A percentile compares a stretch with the other conserved stretches of the same genome.
Conservation (phyloP, 2,329 filamentous ascomycete species). For the Fusarium pseudograminearum region DNA sequence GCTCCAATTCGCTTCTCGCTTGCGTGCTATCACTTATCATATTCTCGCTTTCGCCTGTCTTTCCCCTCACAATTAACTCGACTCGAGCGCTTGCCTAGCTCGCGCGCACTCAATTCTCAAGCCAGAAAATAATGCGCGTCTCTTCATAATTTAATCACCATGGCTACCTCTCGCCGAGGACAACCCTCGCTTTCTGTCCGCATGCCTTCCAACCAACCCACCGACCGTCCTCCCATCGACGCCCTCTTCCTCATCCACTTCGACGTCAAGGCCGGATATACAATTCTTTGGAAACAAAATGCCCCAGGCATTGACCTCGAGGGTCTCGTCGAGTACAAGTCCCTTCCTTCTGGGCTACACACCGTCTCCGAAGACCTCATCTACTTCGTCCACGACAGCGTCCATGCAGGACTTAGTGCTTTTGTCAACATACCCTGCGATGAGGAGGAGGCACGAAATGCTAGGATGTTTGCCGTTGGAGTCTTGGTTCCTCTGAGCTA, state of each 20-base stretch:
- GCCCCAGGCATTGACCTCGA: constrained; percentile 79
- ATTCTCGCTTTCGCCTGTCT: constrained; percentile 13
- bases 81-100: constrained; percentile 12
- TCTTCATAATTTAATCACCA: constrained; percentile 49
- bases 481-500: constrained; percentile 87
- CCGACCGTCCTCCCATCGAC: constrained; percentile 63
- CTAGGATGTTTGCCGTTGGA: constrained; percentile 92
- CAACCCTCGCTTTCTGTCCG: constrained; percentile 57
- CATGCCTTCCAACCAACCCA: constrained; percentile 49
- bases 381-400: constrained; percentile 88
- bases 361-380: constrained; percentile 88
- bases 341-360: constrained; percentile 91
- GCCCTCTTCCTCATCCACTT: constrained; percentile 92
- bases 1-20: constrained; percentile 7
- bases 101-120: constrained; percentile 2
- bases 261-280: constrained; percentile 92
- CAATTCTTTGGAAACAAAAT: constrained; percentile 87
- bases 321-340: constrained; percentile 94
- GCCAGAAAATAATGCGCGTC: constrained; percentile 47
- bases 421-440: constrained; percentile 88
- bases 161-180: constrained; percentile 57
- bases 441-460: constrained; percentile 82
- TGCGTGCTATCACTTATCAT: constrained; percentile 15
- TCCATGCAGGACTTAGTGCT: constrained; percentile 88
- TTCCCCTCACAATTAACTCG: constrained; percentile 9